Evolutionary conservation across 2,329 filamentous ascomycete species (phyloP).

Genomic region (Atkinsonella hypoxylon): DNA sequence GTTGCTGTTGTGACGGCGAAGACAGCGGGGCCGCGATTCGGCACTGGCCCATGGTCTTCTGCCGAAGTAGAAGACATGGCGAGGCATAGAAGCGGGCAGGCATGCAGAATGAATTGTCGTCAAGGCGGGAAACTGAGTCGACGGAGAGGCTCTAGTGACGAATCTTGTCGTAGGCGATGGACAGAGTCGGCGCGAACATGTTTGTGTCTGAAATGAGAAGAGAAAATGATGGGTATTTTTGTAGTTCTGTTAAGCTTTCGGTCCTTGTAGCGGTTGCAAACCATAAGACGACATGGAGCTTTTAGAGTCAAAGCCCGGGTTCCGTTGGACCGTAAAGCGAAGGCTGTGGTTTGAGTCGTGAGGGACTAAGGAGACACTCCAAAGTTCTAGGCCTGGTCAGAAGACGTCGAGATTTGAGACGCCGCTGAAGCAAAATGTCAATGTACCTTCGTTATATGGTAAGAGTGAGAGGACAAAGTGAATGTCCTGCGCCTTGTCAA

Average conservation of each 20-base stretch:
- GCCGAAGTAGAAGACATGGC: slow-evolving; percentile 7
- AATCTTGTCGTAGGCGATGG: neutral
- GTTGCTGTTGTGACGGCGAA: slow-evolving; percentile 60
- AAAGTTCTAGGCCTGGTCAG: neutral
- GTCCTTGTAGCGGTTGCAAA: neutral
- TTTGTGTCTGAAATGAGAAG: neutral
- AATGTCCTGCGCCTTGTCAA: neutral
- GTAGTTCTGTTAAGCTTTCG: neutral
- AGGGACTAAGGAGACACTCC: neutral
- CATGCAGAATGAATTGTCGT: slow-evolving; percentile 1
- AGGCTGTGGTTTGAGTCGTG: neutral
- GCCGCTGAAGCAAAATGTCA: neutral
- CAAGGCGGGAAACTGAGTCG: neutral
- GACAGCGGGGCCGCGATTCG: slow-evolving; percentile 46
- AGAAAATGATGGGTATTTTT: neutral
- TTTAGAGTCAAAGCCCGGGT: neutral
- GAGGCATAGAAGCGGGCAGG: neutral
- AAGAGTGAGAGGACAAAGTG: no score
- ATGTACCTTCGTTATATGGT: neutral
- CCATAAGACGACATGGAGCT: neutral
- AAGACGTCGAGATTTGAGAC: neutral
- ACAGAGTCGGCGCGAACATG: slow-evolving; percentile 1
- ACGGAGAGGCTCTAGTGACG: neutral
- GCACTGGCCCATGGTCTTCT: slow-evolving; percentile 14
- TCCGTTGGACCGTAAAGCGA: neutral